Base-by-base conservation (phyloP, 169 alveolate species). In the Cryptosporidium tyzzeri region DNA sequence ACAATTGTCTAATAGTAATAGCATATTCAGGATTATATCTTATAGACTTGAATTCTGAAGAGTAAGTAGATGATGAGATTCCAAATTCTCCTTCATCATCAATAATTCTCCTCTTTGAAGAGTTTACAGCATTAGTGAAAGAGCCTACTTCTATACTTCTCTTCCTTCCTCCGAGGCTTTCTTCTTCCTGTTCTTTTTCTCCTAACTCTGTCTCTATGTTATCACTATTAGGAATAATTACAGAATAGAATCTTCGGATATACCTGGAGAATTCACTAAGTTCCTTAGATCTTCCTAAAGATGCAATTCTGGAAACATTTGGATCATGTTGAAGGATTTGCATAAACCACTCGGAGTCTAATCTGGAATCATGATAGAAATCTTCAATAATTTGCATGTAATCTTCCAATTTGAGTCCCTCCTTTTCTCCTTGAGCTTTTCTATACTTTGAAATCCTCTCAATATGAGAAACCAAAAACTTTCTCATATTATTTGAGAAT, bases 1-100 rank as follows among this genome's bases (percentile, higher is more conserved):
- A 86, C 37, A 98, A 68, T 91, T 97, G 97, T 45, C 94, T 69
- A 50, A 94, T 84, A 23, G 96, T 93, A 35, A 95, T 70, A 21
- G 94, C 65, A 80, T 91, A 74, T 51, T 91, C 92, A 48, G 69
- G 70, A 84, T 65, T 84, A 41, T 10, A 86, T 7, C 68, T 41
- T n/a, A 59, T 21, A 26, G 53, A 37, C 9, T 31, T 70, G 2
- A 18, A 29, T n/a, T 70, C 48, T 37, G 41, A 44, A 26, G n/a
- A 51, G 9, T 18, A 69, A 14, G 12, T 23, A 10, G 58, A 69
- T 3, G 3, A 67, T 14, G 8, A 21, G 14, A 41, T 23, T 2
- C 51, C 48, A 37, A 44, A 26, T 44, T 71, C 58, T 14, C 23
- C 48, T 26, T 31, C 44, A 12, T 18, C 55, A 18, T 33, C 48